phyloP scores from a whole-genome alignment of 495 filamentous ascomycete genomes.

The Penicilliopsis zonata region DNA sequence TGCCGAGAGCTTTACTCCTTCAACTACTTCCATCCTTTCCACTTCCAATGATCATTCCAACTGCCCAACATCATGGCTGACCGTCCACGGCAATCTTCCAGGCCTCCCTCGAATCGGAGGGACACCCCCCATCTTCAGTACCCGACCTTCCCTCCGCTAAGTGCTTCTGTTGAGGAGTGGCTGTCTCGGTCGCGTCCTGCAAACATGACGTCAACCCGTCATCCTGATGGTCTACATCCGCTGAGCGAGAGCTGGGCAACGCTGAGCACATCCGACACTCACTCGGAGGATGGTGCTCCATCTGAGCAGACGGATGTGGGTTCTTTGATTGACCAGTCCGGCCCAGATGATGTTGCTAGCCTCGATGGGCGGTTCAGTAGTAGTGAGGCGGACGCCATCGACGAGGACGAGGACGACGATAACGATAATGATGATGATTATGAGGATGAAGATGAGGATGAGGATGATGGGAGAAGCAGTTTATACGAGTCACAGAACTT shows the following conservation, averaged over 20 bases:
- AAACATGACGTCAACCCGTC: slow-evolving; percentile 26
- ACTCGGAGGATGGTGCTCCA: slow-evolving; percentile 32
- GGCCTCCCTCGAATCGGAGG: slow-evolving; percentile 17
- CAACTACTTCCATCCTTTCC: slow-evolving; percentile 1
- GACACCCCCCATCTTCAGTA: slow-evolving; percentile 27
- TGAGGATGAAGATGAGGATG: too few relatives aligned
- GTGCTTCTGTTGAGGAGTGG: slow-evolving; percentile 36
- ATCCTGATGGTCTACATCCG: slow-evolving; percentile 11
- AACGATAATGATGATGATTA: slow-evolving; percentile 15
- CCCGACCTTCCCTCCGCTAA: slow-evolving; percentile 32
- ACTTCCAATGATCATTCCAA: background rate
- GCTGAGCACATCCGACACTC: slow-evolving; percentile 31
- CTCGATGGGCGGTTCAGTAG: slow-evolving; percentile 31
- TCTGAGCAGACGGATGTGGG: slow-evolving; percentile 34
- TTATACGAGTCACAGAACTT: slow-evolving; percentile 29
- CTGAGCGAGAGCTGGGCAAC: slow-evolving; percentile 38
- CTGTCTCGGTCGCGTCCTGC: slow-evolving; percentile 32
- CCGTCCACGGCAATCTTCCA: slow-evolving; percentile 21
- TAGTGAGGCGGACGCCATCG: slow-evolving; percentile 22
- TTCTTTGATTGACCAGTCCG: slow-evolving; percentile 32
- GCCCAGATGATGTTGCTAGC: slow-evolving; percentile 35
- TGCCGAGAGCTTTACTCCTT: background rate
- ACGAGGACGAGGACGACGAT: slow-evolving; percentile 19
- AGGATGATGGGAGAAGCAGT: slow-evolving; percentile 14
- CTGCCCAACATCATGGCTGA: slow-evolving; percentile 26